A percentile compares a stretch with the other conserved stretches of the same genome.
Conservation (phyloP, 495 filamentous ascomycete genomes). For the Lasiosphaeria ovina region DNA sequence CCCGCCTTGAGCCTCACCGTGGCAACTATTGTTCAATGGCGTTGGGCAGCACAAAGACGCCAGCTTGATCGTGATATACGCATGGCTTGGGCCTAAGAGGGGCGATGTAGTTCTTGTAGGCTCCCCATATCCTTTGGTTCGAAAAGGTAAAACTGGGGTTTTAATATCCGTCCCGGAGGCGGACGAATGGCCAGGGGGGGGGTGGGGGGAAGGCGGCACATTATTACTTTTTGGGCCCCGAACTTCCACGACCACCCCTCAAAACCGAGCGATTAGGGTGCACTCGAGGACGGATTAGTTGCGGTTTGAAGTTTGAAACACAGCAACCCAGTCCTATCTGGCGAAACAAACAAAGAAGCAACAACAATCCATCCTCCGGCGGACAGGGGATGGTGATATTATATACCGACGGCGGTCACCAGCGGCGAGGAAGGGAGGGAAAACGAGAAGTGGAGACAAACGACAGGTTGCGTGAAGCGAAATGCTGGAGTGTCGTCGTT, state of each 20-base stretch:
- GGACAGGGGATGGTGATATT: background rate
- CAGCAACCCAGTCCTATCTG: slow-evolving; percentile 4
- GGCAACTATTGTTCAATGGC: no score
- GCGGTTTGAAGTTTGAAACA: slow-evolving; percentile 16
- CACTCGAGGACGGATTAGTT: background rate
- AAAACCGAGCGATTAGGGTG: no score
- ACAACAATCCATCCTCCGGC: background rate
- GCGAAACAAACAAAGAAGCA: background rate
- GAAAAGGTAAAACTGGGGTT: background rate
- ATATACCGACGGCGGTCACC: no score
- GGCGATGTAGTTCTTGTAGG: background rate
- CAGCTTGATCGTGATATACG: no score
- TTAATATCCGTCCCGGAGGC: slow-evolving; percentile 2
- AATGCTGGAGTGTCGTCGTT: background rate
- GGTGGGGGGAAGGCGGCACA: no score
- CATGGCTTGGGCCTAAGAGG: no score
- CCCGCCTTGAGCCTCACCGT: no score
- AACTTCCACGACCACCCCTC: no score
- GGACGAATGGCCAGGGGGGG: background rate
- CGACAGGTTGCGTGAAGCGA: background rate
- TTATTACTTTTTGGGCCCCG: background rate
- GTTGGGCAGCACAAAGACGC: no score
- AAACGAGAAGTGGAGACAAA: no score
- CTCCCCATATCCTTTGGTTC: background rate
- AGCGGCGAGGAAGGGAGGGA: no score